Evolutionary conservation across 208 protist genomes (phyloP), one percentile per base, ranked within the genome.

Genomic region (Acanthamoeba comandoni): DNA sequence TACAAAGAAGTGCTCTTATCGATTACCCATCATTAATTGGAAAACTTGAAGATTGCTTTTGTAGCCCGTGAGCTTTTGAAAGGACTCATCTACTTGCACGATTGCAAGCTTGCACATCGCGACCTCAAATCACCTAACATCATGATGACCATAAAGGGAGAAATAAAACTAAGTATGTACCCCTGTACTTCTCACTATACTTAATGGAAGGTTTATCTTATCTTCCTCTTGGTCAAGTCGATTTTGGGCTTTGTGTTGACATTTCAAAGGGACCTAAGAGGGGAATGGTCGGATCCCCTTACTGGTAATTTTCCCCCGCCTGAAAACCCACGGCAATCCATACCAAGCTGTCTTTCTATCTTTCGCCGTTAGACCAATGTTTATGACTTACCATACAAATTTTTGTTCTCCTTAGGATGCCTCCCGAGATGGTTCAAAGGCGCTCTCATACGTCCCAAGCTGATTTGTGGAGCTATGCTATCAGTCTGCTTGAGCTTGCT

Each of bases 81-180:
- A 13, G 77, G 24, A 12, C 55, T 86, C 17, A 31, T 19, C 35
- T 86, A 65, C 17, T 29, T 86, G 77, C 77, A 86, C 55, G 77
- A 86, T 31, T 13, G 65, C 53, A 11, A 39, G 77, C 55, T 86
- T 19, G 52, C 55, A n/a, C 77, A 86, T 8, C 11, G 77, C 4
- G 77, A 86, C 55, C 29, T 86, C 53, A 86, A 86, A 39, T 67
- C 53, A 22, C 31, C 22, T 39, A 86, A 86, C 77, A 86, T 86
- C 77, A 86, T 86, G 77, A 86, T 86, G 77, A 86, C 77, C 19
- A 86, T 86, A 51, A 86, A 86, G 55, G 77, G 77, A 51, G 13
- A 86, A 29, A 86, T 86, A 51, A 86, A 86, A 31, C 55, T 86
- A 57, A 86, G 58, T 65, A 65, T 26, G 58, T 65, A 43, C 35